A percentile compares a stretch with the other conserved stretches of the same genome.
Evolutionary conservation across 2,329 filamentous ascomycete species (phyloP).

Genomic region (Trichoderma atrobrunneum): DNA sequence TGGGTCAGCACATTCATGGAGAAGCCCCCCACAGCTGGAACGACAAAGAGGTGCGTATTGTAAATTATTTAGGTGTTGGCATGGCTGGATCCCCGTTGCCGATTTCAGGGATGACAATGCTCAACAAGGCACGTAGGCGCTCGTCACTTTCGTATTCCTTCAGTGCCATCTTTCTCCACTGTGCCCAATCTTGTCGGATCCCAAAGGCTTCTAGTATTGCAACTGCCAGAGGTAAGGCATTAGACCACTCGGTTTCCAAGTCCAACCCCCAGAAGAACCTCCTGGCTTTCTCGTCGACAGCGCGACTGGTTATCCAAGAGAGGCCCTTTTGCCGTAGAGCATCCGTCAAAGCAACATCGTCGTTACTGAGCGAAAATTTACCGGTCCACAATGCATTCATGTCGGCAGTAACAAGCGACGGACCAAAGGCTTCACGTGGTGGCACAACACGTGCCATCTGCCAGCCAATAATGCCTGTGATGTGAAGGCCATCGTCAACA

Average conservation of each 20-base stretch:
- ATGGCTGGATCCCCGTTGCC: background rate
- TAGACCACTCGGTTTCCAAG: background rate
- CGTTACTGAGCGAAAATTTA: background rate
- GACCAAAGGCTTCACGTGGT: background rate
- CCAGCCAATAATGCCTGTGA: background rate
- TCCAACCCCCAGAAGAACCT: background rate
- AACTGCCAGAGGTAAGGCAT: background rate
- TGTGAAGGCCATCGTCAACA: background rate
- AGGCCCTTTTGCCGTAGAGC: background rate
- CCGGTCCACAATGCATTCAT: background rate
- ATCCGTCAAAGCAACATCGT: background rate
- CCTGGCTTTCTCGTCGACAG: background rate
- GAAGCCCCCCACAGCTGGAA: background rate
- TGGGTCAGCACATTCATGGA: background rate
- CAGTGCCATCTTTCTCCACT: background rate
- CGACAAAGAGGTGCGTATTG: background rate
- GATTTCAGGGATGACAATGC: background rate
- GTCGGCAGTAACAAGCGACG: background rate
- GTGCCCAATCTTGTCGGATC: background rate
- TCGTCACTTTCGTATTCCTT: background rate
- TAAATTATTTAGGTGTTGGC: background rate
- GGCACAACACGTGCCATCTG: background rate
- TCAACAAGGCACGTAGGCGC: background rate
- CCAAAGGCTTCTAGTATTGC: background rate
- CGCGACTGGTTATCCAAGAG: background rate